phyloP scores from a whole-genome alignment of 345 rosid species.

The Linum lewisii region DNA sequence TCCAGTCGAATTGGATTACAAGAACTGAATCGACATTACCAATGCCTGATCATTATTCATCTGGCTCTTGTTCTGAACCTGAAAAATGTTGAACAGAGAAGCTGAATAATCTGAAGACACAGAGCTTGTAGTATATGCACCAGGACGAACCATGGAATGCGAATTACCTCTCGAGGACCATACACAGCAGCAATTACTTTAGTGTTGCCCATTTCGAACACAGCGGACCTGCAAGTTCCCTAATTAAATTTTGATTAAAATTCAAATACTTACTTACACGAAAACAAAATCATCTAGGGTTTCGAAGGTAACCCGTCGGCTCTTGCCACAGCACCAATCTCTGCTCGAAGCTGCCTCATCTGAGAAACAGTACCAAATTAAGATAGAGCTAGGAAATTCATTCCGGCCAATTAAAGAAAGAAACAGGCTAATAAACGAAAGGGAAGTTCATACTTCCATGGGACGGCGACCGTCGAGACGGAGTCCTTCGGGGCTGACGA shows the following conservation, averaged over 20 bases:
- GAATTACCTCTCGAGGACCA: constrained; percentile 84
- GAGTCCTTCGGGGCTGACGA: constrained; percentile 78
- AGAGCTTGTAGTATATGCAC: background rate
- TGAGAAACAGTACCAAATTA: constrained; percentile 10
- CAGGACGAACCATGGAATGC: background rate
- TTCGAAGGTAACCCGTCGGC: constrained; percentile 58
- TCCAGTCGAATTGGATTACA: background rate
- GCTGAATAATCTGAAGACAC: background rate
- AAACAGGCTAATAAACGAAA: background rate
- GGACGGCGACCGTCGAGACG: constrained; percentile 82
- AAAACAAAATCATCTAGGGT: background rate
- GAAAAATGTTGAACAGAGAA: constrained; percentile 6
- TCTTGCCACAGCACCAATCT: constrained; percentile 62
- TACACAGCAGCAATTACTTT: constrained; percentile 94
- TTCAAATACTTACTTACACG: background rate
- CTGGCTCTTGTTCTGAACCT: constrained; percentile 78
- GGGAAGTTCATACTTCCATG: constrained; percentile 35
- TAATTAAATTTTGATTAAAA: background rate
- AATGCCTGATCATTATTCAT: constrained; percentile 60
- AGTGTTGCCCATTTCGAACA: constrained; percentile 93
- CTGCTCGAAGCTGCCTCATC: constrained; percentile 93
- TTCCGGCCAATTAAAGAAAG: background rate
- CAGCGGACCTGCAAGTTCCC: constrained; percentile 49
- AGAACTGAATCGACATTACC: constrained; percentile 24
- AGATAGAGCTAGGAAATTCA: background rate